Conservation (phyloP, 495 filamentous ascomycete species). For the Tuber melanosporum region DNA sequence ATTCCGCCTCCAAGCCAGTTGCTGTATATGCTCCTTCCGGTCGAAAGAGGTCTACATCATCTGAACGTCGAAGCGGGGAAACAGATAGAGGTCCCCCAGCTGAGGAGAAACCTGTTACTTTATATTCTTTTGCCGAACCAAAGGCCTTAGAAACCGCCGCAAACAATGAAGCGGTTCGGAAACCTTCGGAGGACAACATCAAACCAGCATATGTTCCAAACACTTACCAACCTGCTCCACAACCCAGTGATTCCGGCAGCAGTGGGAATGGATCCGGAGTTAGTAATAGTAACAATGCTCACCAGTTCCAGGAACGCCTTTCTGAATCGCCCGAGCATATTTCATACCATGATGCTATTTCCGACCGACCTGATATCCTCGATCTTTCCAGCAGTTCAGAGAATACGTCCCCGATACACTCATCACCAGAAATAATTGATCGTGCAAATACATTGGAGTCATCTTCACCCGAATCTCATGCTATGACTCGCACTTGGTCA, state of each 20-base stretch:
- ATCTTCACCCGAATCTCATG: constrained; percentile 34
- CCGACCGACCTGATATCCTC: constrained; percentile 55
- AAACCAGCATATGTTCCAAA: constrained; percentile 24
- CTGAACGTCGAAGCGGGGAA: constrained; percentile 14
- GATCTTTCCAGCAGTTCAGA: constrained; percentile 61
- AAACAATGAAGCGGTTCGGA: constrained; percentile 45
- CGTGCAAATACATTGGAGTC: constrained; percentile 42
- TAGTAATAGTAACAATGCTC: constrained; percentile 7
- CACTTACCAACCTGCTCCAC: constrained; percentile 28
- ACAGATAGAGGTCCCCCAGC: constrained; percentile 15
- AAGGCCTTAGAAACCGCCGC: constrained; percentile 49
- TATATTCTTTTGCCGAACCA: constrained; percentile 46
- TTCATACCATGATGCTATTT: constrained; percentile 51
- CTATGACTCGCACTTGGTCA: constrained; percentile 58
- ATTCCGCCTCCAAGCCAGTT: constrained; percentile 17
- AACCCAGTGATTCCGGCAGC: constrained; percentile 14
- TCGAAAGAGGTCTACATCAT: constrained; percentile 16
- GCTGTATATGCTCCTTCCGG: constrained; percentile 32
- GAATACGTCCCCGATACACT: constrained; percentile 51
- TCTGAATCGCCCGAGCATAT: constrained; percentile 75
- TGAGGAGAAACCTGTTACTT: constrained; percentile 12
- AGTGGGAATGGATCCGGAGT: constrained; percentile 8
- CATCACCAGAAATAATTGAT: constrained; percentile 61
- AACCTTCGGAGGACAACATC: constrained; percentile 31
- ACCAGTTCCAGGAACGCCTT: constrained; percentile 47